phyloP scores from a whole-genome alignment of 2,329 filamentous ascomycete species.

The Trichoderma koningii region DNA sequence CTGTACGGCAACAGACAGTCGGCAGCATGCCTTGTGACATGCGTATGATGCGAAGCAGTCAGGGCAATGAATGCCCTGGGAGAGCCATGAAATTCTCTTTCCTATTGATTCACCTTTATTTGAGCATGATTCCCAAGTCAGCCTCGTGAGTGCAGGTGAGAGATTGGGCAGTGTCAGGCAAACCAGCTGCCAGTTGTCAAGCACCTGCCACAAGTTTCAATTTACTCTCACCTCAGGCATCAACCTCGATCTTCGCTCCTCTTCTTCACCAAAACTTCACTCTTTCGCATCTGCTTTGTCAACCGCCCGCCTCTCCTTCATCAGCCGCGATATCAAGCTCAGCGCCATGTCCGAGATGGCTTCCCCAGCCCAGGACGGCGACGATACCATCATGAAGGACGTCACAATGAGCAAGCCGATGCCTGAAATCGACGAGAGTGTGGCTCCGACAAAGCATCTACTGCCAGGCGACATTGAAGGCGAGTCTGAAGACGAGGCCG shows the following conservation, averaged over 20 bases:
- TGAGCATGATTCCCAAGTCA: neutral
- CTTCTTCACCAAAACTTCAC: neutral
- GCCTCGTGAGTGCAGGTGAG: neutral
- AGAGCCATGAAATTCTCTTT: too few relatives aligned
- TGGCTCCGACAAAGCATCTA: neutral
- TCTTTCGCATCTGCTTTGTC: too few relatives aligned
- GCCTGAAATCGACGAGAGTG: neutral
- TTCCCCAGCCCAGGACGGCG: neutral
- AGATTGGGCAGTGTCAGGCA: neutral
- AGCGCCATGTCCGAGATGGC: neutral
- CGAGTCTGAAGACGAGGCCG: neutral
- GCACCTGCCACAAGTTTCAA: conserved; percentile 14
- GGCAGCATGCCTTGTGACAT: neutral
- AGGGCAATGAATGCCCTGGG: too few relatives aligned
- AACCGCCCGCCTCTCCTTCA: neutral
- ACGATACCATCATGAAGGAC: neutral
- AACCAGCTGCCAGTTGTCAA: conserved; percentile 2
- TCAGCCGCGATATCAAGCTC: neutral
- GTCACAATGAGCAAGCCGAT: neutral
- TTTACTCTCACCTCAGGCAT: neutral
- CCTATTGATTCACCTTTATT: too few relatives aligned
- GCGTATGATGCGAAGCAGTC: neutral
- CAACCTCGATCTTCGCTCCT: neutral
- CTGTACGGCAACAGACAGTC: neutral
- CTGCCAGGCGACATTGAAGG: neutral